These are phyloP conservation scores for Trypanosoma mega DNA, from an alignment of 208 protist species.

Conservation along the genomic window DNA sequence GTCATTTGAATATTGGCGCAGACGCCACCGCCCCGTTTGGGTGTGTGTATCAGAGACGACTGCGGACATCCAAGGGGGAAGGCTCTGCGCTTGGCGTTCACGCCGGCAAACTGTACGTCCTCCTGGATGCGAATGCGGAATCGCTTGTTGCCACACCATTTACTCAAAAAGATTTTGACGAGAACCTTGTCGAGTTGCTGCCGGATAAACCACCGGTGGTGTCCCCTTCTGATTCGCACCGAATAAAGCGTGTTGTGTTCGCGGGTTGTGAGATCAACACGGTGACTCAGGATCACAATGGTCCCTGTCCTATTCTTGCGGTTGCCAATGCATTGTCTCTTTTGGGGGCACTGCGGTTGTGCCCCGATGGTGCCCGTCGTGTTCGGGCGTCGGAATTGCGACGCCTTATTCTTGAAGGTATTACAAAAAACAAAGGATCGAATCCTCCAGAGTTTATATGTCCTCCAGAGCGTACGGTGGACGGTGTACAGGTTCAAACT, in stretches of 20 bases:
- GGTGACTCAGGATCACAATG: constrained; percentile 37
- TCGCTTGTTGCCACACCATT: constrained; percentile 22
- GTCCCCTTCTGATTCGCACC: constrained; percentile 22
- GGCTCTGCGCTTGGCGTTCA: constrained; percentile 17
- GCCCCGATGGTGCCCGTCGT: constrained; percentile 1
- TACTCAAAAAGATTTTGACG: constrained; percentile 21
- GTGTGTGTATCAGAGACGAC: constrained; percentile 21
- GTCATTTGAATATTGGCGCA: constrained; percentile 16
- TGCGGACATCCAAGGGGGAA: constrained; percentile 19
- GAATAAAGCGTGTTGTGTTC: constrained; percentile 32
- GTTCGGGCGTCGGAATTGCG: constrained; percentile 24
- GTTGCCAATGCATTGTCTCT: constrained; percentile 42
- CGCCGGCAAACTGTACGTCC: constrained; percentile 19
- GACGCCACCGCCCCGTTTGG: constrained; percentile 20
- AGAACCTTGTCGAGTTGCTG: constrained; percentile 7
- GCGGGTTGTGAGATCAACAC: constrained; percentile 23
- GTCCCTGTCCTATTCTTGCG: constrained; percentile 45
- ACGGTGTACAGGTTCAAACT: constrained; percentile 16
- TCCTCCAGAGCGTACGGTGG: constrained; percentile 17
- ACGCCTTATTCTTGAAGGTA: constrained; percentile 13
- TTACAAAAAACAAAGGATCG: constrained; percentile 6
- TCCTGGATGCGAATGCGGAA: constrained; percentile 19
- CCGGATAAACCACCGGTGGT: constrained; percentile 5
- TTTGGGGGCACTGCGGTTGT: constrained; percentile 19
- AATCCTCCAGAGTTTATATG: constrained; percentile 11